phyloP scores from a whole-genome alignment of 352 stramenopile genomes.

The Pythium coloratum region DNA sequence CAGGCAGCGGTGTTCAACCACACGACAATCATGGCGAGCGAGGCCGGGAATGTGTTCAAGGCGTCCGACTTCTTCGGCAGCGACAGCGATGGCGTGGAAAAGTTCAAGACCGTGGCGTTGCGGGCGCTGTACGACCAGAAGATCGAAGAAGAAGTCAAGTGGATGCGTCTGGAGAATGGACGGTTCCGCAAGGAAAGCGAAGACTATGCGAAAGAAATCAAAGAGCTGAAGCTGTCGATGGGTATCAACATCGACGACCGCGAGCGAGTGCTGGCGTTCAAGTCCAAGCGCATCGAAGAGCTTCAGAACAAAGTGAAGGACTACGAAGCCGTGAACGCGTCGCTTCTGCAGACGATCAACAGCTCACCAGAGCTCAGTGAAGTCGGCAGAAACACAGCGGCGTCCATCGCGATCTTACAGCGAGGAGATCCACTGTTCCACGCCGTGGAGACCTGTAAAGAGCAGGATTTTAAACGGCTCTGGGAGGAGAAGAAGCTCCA shows the following conservation, averaged over 20 bases:
- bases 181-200: slow-evolving; percentile 37
- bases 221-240: slow-evolving; percentile 44
- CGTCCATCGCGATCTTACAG: slow-evolving; percentile 42
- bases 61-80: slow-evolving; percentile 60
- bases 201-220: slow-evolving; percentile 34
- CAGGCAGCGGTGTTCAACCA: neutral
- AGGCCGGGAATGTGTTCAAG: slow-evolving; percentile 22
- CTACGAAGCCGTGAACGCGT: slow-evolving; percentile 51
- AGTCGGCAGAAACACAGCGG: slow-evolving; percentile 29
- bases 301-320: slow-evolving; percentile 49
- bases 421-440: slow-evolving; percentile 52
- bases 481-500: slow-evolving; percentile 45
- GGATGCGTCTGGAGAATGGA: slow-evolving; percentile 44
- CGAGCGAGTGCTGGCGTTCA: slow-evolving; percentile 64
- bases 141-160: slow-evolving; percentile 54
- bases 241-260: slow-evolving; percentile 63
- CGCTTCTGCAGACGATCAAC: slow-evolving; percentile 49
- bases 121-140: slow-evolving; percentile 70
- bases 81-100: slow-evolving; percentile 48
- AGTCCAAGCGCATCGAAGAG: slow-evolving; percentile 66
- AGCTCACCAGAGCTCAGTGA: slow-evolving; percentile 18
- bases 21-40: slow-evolving; percentile 2
- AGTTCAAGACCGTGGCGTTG: slow-evolving; percentile 65
- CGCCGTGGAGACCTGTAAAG: slow-evolving; percentile 51
- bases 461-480: slow-evolving; percentile 54